phyloP scores from a whole-genome alignment of 2,329 filamentous ascomycete genomes.

The Mycosphaerella arachidis region DNA sequence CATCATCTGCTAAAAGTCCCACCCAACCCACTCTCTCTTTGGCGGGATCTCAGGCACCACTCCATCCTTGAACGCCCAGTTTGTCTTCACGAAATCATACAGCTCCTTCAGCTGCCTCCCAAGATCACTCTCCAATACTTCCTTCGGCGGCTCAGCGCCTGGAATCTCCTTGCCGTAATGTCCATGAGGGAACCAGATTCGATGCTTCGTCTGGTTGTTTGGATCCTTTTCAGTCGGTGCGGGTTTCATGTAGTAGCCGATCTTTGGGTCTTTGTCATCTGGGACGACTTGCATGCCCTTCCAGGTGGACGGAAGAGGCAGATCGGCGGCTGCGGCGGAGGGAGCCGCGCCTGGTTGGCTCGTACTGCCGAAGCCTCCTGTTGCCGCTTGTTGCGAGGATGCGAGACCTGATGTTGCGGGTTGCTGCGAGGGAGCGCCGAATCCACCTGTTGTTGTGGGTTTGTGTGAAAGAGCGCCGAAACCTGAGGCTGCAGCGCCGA shows the following conservation, averaged over 20 bases:
- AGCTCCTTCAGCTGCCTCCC: constrained; percentile 50
- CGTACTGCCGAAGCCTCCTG: background rate
- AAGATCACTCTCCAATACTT: constrained; percentile 56
- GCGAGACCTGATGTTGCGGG: background rate
- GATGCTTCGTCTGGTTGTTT: background rate
- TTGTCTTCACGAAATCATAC: constrained; percentile 61
- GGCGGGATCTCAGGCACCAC: constrained; percentile 75
- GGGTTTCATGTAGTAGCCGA: background rate
- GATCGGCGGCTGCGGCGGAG: constrained; percentile 12
- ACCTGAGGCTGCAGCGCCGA: background rate
- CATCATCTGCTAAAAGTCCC: constrained; percentile 19
- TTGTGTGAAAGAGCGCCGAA: background rate
- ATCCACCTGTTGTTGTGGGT: constrained; percentile 5
- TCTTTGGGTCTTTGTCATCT: background rate
- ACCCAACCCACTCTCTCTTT: constrained; percentile 63
- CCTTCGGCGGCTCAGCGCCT: constrained; percentile 48
- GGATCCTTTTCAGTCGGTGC: background rate
- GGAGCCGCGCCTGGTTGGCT: background rate
- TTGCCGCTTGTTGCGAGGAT: background rate
- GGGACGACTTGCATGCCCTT: constrained; percentile 12
- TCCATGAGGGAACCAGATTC: constrained; percentile 9
- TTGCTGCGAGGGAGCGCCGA: constrained; percentile 4
- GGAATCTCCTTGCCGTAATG: constrained; percentile 64
- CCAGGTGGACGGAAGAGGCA: constrained; percentile 42
- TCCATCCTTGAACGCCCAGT: constrained; percentile 65